Percentiles rank a stretch among this genome's conserved stretches.
These are phyloP conservation scores for Phialocephala subalpina DNA, from an alignment of 2,329 filamentous ascomycete genomes.

Conservation along the genomic window DNA sequence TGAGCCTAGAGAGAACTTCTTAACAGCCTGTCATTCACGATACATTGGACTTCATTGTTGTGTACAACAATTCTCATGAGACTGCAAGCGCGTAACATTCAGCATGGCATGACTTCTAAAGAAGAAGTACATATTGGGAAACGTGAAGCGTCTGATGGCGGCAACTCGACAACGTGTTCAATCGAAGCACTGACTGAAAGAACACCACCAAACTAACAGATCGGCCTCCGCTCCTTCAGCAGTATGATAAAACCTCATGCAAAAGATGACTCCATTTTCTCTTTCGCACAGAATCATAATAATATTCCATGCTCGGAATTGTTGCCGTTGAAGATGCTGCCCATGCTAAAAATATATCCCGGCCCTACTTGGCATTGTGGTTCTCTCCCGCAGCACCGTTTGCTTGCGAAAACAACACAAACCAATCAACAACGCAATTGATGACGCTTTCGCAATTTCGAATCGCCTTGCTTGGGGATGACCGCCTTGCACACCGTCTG, in stretches of 20 bases:
- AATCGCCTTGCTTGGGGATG: background rate
- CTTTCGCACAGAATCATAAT: background rate
- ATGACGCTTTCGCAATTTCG: background rate
- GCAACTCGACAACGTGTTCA: no score
- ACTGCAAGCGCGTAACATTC: background rate
- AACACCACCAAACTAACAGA: no score
- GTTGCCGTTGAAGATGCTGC: background rate
- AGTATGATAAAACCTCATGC: background rate
- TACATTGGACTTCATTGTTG: background rate
- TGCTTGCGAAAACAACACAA: background rate
- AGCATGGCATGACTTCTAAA: no score
- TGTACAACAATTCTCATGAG: background rate
- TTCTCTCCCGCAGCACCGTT: background rate
- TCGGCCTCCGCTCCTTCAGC: background rate
- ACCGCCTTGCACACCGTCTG: background rate
- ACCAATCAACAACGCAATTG: background rate
- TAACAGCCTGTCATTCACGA: background rate
- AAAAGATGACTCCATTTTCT: background rate
- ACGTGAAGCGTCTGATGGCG: no score
- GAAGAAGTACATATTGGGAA: no score
- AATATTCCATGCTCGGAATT: background rate
- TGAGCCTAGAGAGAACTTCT: background rate
- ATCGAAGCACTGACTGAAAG: no score
- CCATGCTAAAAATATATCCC: background rate
- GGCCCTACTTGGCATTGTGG: background rate